phyloP scores from a whole-genome alignment of 495 filamentous ascomycete species.

The Hypoxylon subgilvum region DNA sequence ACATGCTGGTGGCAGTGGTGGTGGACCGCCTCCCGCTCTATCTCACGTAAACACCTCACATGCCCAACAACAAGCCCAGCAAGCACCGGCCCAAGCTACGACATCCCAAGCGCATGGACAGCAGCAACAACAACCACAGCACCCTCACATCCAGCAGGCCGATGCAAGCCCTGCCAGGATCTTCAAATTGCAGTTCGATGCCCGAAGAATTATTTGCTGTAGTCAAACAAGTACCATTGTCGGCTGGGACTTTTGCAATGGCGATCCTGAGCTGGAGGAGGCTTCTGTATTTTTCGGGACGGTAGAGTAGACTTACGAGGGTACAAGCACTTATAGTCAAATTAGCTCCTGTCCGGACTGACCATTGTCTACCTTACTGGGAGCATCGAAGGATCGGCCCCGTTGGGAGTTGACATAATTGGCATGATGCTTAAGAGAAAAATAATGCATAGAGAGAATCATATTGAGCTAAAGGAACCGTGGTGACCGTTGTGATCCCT shows the following conservation, averaged over 20 bases:
- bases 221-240: slow-evolving; percentile 89
- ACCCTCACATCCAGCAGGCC: slow-evolving; percentile 41
- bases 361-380: too few species aligned
- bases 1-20: slow-evolving; percentile 18
- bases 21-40: slow-evolving; percentile 28
- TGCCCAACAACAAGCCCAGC: slow-evolving; percentile 15
- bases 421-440: too few species aligned
- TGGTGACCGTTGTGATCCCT: too few species aligned
- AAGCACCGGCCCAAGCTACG: slow-evolving; percentile 23
- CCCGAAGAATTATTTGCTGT: slow-evolving; percentile 91
- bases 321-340: neutral
- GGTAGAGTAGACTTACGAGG: slow-evolving; percentile 47
- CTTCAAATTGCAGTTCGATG: slow-evolving; percentile 98
- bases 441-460: too few species aligned
- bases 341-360: neutral
- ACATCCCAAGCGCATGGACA: slow-evolving; percentile 14
- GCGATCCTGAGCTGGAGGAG: slow-evolving; percentile 81
- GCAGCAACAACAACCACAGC: slow-evolving; percentile 33
- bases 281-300: slow-evolving; percentile 77
- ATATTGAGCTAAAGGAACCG: too few species aligned
- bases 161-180: slow-evolving; percentile 69
- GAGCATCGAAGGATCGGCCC: neutral
- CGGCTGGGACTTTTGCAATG: slow-evolving; percentile 96
- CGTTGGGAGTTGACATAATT: neutral
- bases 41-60: slow-evolving; percentile 4